A percentile compares a stretch with the other conserved stretches of the same genome.
Conservation (phyloP, 495 filamentous ascomycete species). For the Aspergillus biplanus region DNA sequence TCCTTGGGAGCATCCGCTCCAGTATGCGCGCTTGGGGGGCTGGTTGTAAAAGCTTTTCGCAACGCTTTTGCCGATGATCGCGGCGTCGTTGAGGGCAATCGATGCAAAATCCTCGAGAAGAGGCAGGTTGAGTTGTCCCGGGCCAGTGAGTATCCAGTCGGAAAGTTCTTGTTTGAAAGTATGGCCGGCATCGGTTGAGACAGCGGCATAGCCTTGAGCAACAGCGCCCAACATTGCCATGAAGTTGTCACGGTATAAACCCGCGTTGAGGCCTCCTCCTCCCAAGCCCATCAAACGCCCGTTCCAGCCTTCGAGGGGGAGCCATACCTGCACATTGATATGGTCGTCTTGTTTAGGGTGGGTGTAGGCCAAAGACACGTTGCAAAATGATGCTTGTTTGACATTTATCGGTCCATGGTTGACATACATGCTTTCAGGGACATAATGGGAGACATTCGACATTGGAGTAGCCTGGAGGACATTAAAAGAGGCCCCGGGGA, state of each 20-base stretch:
- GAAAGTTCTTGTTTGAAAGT: neutral
- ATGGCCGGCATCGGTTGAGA: slow-evolving; percentile 48
- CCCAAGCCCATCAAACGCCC: slow-evolving; percentile 44
- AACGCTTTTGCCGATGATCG: slow-evolving; percentile 25
- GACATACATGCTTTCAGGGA: slow-evolving; percentile 8
- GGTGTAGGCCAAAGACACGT: slow-evolving; percentile 47
- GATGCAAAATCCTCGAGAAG: slow-evolving; percentile 43
- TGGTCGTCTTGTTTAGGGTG: slow-evolving; percentile 42
- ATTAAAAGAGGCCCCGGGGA: slow-evolving; percentile 8
- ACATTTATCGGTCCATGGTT: slow-evolving; percentile 19
- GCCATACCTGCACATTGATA: slow-evolving; percentile 40
- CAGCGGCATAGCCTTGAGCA: slow-evolving; percentile 42
- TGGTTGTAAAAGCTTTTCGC: slow-evolving; percentile 24
- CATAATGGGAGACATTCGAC: neutral
- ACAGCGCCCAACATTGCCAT: slow-evolving; percentile 29
- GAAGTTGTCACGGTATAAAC: slow-evolving; percentile 27
- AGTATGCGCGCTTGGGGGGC: slow-evolving; percentile 40
- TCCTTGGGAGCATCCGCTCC: slow-evolving; percentile 52
- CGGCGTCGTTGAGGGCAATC: slow-evolving; percentile 40
- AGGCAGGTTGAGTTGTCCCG: slow-evolving; percentile 45
- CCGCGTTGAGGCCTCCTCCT: slow-evolving; percentile 45
- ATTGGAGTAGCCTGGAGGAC: neutral
- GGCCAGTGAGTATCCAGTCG: slow-evolving; percentile 42
- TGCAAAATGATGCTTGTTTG: slow-evolving; percentile 37
- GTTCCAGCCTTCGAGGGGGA: slow-evolving; percentile 46